phyloP scores from a whole-genome alignment of 768 basidiomycete species.

The Neoboletus subvelutipes region DNA sequence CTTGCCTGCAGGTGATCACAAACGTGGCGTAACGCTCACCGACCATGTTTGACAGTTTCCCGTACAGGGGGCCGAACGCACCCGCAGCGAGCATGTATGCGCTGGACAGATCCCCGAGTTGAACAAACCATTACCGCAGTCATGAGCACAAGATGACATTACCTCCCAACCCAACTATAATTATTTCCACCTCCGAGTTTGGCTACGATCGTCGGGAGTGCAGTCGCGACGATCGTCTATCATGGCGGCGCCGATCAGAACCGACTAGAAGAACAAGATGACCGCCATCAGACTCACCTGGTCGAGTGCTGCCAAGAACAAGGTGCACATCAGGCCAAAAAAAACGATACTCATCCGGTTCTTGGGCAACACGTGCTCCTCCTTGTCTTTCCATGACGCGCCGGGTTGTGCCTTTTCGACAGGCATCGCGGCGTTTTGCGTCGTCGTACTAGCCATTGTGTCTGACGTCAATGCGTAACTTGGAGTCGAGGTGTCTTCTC shows the following conservation, averaged over 20 bases:
- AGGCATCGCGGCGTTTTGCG: not conserved
- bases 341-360: conserved; percentile 11
- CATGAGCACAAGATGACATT: too few species aligned
- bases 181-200: too few species aligned
- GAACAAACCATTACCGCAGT: not conserved
- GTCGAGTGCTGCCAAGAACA: conserved; percentile 51
- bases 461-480: not conserved
- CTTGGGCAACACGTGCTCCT: conserved; percentile 55
- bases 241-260: not conserved
- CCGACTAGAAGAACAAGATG: not conserved
- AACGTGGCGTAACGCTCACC: conserved; percentile 22
- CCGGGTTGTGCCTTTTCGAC: conserved; percentile 6
- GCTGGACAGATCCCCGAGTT: conserved; percentile 34
- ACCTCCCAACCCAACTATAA: too few species aligned
- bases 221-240: conserved; percentile 71
- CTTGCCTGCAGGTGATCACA: too few species aligned
- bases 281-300: conserved; percentile 42
- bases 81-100: conserved; percentile 74
- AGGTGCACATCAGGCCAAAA: conserved; percentile 25
- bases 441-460: conserved; percentile 7
- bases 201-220: conserved; percentile 34
- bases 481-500: not conserved
- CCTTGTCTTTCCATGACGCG: conserved; percentile 15
- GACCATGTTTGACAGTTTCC: conserved; percentile 67
- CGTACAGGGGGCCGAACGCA: conserved; percentile 69